These are phyloP conservation scores for Boletales sp. DNA, from an alignment of 768 basidiomycete species.

Conservation along the genomic window DNA sequence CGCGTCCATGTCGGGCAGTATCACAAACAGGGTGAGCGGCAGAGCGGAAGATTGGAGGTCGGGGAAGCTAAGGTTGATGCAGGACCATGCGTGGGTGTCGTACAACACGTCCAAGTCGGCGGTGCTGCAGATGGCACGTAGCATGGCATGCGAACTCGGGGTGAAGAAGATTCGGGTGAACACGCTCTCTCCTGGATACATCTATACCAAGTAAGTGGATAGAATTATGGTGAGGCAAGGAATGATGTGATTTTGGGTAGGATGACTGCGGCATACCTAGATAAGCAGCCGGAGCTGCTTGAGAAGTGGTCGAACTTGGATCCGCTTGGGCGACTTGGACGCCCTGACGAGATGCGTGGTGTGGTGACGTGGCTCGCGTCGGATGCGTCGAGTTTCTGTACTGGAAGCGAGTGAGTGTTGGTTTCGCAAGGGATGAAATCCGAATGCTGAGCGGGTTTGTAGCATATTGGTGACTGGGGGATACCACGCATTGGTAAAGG, in stretches of 20 bases:
- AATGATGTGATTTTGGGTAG: slow-evolving; percentile 27
- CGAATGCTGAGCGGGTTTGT: neutral
- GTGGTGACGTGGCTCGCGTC: slow-evolving; percentile 69
- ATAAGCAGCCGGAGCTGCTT: slow-evolving; percentile 56
- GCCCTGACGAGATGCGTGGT: slow-evolving; percentile 70
- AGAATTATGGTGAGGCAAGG: too few species aligned
- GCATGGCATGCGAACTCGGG: slow-evolving; percentile 80
- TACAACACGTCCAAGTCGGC: slow-evolving; percentile 79
- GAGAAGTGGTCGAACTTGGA: slow-evolving; percentile 68
- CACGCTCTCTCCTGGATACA: slow-evolving; percentile 71
- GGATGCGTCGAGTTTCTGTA: slow-evolving; percentile 75
- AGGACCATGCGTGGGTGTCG: slow-evolving; percentile 74
- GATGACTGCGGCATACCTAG: slow-evolving; percentile 73
- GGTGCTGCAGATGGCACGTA: slow-evolving; percentile 76
- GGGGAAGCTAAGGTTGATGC: neutral
- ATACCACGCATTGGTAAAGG: slow-evolving; percentile 21
- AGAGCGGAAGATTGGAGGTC: neutral
- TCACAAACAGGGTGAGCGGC: slow-evolving; percentile 60
- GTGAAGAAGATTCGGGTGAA: slow-evolving; percentile 66
- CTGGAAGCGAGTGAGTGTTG: slow-evolving; percentile 71
- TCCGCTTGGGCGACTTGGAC: slow-evolving; percentile 67
- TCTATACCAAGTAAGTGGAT: slow-evolving; percentile 58
- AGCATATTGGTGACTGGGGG: slow-evolving; percentile 32
- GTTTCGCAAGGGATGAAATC: too few species aligned
- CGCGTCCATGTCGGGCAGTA: slow-evolving; percentile 61